These are phyloP conservation scores for Dryadomyces sulphureus DNA, from an alignment of 2,329 filamentous ascomycete species.

Conservation along the genomic window DNA sequence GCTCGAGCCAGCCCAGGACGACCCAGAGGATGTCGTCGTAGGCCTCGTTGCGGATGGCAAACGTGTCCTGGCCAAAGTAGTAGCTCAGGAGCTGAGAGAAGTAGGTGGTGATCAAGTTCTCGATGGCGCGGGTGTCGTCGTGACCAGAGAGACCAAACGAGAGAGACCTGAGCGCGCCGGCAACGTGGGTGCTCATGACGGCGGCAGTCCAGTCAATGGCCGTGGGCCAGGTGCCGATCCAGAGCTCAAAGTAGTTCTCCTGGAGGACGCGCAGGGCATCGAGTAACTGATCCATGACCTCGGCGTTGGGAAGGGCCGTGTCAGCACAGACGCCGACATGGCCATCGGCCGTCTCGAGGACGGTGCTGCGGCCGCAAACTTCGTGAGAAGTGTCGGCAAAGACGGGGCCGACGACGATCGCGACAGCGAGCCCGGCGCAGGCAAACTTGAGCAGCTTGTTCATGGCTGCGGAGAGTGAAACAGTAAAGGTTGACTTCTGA, in stretches of 20 bases:
- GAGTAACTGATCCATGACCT: constrained; percentile 32
- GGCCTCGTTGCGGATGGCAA: constrained; percentile 57
- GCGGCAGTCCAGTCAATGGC: constrained; percentile 92
- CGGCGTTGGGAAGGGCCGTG: background rate
- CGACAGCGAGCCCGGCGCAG: constrained; percentile 6
- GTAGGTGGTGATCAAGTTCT: constrained; percentile 72
- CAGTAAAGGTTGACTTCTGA: too few relatives aligned
- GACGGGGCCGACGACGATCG: background rate
- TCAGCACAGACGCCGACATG: background rate
- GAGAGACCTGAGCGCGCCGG: constrained; percentile 57
- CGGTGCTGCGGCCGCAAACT: background rate
- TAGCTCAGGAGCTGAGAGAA: constrained; percentile 64
- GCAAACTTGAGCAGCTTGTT: constrained; percentile 1
- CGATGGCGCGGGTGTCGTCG: constrained; percentile 35
- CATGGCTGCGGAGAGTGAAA: constrained; percentile 1
- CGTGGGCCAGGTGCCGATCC: constrained; percentile 68
- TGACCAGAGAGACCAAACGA: constrained; percentile 35
- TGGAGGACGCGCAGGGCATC: constrained; percentile 63
- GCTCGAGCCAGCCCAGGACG: constrained; percentile 79
- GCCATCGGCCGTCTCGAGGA: background rate
- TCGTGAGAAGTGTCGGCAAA: background rate
- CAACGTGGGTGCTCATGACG: constrained; percentile 66
- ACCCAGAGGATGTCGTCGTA: constrained; percentile 96
- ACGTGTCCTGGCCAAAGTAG: constrained; percentile 76
- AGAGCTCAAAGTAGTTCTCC: constrained; percentile 58